These are phyloP conservation scores for Immersiporthe knoxdaviesiana DNA, from an alignment of 2,329 filamentous ascomycete genomes.

Conservation along the genomic window DNA sequence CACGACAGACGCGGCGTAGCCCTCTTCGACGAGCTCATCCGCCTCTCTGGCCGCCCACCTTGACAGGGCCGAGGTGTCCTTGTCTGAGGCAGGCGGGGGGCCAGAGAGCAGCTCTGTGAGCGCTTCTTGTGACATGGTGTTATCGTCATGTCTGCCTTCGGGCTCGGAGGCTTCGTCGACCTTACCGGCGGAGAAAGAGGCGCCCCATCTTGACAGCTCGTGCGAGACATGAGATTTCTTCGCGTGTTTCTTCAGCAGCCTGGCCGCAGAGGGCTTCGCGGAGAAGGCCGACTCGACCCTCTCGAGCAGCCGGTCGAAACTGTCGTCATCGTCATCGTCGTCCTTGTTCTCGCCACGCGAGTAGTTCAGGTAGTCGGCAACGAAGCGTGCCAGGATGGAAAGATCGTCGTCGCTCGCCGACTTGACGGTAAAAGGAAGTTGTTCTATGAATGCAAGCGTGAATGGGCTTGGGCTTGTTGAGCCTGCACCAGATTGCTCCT, in stretches of 20 bases:
- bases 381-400: slow-evolving; percentile 57
- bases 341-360: slow-evolving; percentile 56
- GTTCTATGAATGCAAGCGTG: slow-evolving; percentile 72
- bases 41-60: slow-evolving; percentile 78
- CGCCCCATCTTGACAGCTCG: slow-evolving; percentile 29
- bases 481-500: slow-evolving; percentile 37
- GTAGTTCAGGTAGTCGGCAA: slow-evolving; percentile 60
- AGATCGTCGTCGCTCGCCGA: slow-evolving; percentile 49
- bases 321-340: slow-evolving; percentile 38
- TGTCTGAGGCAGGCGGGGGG: slow-evolving; percentile 49
- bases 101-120: slow-evolving; percentile 57
- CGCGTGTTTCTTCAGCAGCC: slow-evolving; percentile 24
- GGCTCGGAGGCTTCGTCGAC: slow-evolving; percentile 34
- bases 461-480: slow-evolving; percentile 70
- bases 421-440: slow-evolving; percentile 71
- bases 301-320: slow-evolving; percentile 12
- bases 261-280: slow-evolving; percentile 23
- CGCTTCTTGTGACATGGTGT: slow-evolving; percentile 39
- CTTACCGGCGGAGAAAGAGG: slow-evolving; percentile 27
- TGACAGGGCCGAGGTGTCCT: slow-evolving; percentile 56
- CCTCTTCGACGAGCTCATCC: slow-evolving; percentile 79
- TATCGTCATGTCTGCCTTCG: slow-evolving; percentile 17
- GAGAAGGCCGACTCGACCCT: slow-evolving; percentile 23
- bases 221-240: slow-evolving; percentile 20
- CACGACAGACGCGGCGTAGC: slow-evolving; percentile 70